Evolutionary conservation across 2,329 filamentous ascomycete species (phyloP), one percentile per base, ranked within the genome.

Genomic region (Ceratocystis alfenasii): DNA sequence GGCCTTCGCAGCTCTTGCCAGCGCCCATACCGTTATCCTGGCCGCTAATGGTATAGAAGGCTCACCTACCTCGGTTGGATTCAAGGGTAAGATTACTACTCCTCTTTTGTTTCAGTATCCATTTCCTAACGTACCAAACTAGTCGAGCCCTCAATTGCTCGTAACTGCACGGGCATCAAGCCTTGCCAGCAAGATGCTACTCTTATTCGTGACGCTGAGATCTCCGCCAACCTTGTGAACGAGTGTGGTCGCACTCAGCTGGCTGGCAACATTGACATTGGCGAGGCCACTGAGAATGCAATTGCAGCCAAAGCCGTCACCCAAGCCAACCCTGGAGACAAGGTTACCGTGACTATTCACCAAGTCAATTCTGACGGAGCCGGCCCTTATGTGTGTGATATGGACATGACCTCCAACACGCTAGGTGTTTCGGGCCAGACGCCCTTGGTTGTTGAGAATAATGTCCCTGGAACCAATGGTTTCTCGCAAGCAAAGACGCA

Each of bases 151-250:
- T 74, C 74, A 66, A 78, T 85, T 70, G 81, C 85, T 33, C 80
- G 85, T 69, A 84, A 86, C 73, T 86, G 84, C 73, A 85, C 83
- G 17, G 76, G 76, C 65, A 84, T 86, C 75, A 83, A 79, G 72
- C 84, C 85, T 22, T 87, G 85, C 77, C 84, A 87, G 71, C 81
- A 83, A 69, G 85, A 87, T 67, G 78, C 83, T 10, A 86, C 83
- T 64, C 79, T 86, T 71, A 87, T 87, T 74, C 78, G 80, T 64
- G 81, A 84, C 67, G 79, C 78, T 17, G 78, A 83, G 75, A 79
- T 83, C 70, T 68, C 69, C 5, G 74, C 76, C 64, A 82, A 82
- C 70, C 72, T 80, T 6, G 82, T 83, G 62, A 83, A 83, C 70
- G 78, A 81, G 67, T 87, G 85, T 71, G 85, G 85, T 57, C 79